Evolutionary conservation across 345 rosid species (phyloP).

Genomic region (Psidium guajava): DNA sequence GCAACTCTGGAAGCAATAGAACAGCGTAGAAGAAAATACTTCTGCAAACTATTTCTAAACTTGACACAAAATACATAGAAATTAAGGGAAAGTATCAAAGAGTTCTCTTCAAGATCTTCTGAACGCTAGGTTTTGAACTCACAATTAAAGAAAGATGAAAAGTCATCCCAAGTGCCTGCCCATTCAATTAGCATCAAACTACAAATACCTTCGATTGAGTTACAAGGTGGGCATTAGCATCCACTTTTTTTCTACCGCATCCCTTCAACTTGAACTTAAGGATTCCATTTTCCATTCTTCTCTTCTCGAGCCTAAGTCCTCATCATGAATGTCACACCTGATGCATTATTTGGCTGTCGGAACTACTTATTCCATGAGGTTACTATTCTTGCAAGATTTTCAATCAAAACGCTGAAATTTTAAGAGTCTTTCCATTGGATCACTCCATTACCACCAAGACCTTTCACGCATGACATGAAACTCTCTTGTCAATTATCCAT

Average conservation of each 20-base stretch:
- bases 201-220: not conserved
- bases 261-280: not conserved
- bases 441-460: not conserved
- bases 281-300: not conserved
- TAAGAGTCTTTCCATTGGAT: not conserved
- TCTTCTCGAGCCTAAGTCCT: not conserved
- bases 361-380: not conserved
- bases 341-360: not conserved
- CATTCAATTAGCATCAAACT: not conserved
- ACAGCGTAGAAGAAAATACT: not conserved
- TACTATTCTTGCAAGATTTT: not conserved
- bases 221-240: not conserved
- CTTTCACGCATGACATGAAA: not conserved
- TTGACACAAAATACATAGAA: not conserved
- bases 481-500: not conserved
- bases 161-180: not conserved
- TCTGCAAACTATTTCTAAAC: not conserved
- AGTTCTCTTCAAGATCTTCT: not conserved
- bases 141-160: not conserved
- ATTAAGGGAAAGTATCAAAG: not conserved
- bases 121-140: not conserved
- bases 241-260: not conserved
- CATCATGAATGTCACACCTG: not conserved
- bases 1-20: not conserved
- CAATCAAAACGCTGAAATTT: not conserved